These are phyloP conservation scores for Rhodotorula sp. DNA, from an alignment of 1,284 basidiomycete species.

Conservation along the genomic window DNA sequence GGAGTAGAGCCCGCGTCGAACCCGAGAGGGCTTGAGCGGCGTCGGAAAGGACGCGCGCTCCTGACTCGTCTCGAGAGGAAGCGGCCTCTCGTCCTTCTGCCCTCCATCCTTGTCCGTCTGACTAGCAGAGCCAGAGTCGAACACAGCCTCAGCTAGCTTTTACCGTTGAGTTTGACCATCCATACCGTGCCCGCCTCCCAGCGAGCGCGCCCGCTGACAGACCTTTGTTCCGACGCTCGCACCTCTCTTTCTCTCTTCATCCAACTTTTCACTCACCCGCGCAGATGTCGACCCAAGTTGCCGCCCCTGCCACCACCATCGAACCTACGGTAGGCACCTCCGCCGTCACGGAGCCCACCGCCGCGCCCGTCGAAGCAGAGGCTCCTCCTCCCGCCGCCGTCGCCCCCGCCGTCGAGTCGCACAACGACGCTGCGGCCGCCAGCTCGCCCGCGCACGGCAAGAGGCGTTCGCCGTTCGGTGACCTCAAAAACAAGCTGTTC, in stretches of 20 bases:
- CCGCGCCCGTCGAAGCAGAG: neutral
- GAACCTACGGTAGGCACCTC: neutral
- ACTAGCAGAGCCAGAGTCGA: too few relatives aligned
- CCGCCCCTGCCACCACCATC: neutral
- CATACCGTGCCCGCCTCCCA: too few relatives aligned
- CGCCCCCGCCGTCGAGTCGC: neutral
- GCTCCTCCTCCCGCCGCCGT: neutral
- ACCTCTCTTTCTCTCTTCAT: neutral
- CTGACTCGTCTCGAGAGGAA: too few relatives aligned
- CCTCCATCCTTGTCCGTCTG: too few relatives aligned
- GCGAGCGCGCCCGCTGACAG: too few relatives aligned
- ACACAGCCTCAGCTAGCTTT: too few relatives aligned
- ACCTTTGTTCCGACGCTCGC: neutral
- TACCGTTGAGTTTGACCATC: too few relatives aligned
- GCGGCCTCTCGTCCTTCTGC: too few relatives aligned
- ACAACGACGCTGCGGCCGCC: neutral
- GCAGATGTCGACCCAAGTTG: constrained; percentile 23
- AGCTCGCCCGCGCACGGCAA: constrained; percentile 6
- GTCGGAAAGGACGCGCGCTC: too few relatives aligned
- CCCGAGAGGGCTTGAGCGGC: too few relatives aligned
- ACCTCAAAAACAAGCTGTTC: constrained; percentile 28
- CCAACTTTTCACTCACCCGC: neutral
- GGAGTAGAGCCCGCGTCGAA: too few relatives aligned
- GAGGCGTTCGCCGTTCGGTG: constrained; percentile 28
- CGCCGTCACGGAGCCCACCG: neutral